A percentile compares a stretch with the other conserved stretches of the same genome.
Evolutionary conservation across 352 stramenopile species (phyloP).

Genomic region (Phytophthora sp.): DNA sequence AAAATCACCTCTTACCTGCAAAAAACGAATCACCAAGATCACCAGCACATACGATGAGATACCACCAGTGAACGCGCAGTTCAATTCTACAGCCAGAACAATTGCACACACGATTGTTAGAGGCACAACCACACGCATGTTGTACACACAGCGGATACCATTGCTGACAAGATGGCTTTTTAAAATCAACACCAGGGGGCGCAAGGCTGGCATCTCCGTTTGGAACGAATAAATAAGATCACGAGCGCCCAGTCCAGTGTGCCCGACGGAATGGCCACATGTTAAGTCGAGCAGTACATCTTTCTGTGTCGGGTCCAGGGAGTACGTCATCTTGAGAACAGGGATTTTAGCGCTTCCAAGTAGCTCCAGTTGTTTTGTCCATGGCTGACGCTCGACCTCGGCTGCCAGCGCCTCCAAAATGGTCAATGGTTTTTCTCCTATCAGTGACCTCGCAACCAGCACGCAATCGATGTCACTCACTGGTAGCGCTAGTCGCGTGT

Average conservation of each 20-base stretch:
- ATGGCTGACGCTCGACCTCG: slow-evolving; percentile 79
- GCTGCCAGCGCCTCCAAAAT: slow-evolving; percentile 91
- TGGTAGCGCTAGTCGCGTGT: slow-evolving; percentile 94
- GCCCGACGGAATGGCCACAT: slow-evolving; percentile 92
- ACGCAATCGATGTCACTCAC: slow-evolving; percentile 98
- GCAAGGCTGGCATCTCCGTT: slow-evolving; percentile 92
- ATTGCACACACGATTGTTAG: too few relatives aligned
- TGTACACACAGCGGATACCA: slow-evolving; percentile 34
- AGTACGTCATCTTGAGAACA: slow-evolving; percentile 93
- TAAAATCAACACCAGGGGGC: slow-evolving; percentile 94
- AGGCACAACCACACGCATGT: too few relatives aligned
- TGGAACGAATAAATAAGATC: slow-evolving; percentile 92
- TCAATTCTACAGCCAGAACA: slow-evolving; percentile 71
- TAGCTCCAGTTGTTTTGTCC: slow-evolving; percentile 91
- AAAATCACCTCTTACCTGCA: slow-evolving; percentile 60
- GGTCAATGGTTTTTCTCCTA: slow-evolving; percentile 74
- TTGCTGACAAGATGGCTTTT: slow-evolving; percentile 84
- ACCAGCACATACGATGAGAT: slow-evolving; percentile 97
- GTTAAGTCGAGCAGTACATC: slow-evolving; percentile 93
- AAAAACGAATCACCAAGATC: slow-evolving; percentile 94
- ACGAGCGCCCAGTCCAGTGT: slow-evolving; percentile 94
- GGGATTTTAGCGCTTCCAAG: slow-evolving; percentile 95
- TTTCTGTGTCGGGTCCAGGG: slow-evolving; percentile 28
- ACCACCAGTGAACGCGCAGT: slow-evolving; percentile 94
- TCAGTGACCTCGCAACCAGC: slow-evolving; percentile 84